Percentiles rank a stretch among this genome's conserved stretches.
Evolutionary conservation across 345 rosid species (phyloP).

Genomic region (Corymbia maculata): DNA sequence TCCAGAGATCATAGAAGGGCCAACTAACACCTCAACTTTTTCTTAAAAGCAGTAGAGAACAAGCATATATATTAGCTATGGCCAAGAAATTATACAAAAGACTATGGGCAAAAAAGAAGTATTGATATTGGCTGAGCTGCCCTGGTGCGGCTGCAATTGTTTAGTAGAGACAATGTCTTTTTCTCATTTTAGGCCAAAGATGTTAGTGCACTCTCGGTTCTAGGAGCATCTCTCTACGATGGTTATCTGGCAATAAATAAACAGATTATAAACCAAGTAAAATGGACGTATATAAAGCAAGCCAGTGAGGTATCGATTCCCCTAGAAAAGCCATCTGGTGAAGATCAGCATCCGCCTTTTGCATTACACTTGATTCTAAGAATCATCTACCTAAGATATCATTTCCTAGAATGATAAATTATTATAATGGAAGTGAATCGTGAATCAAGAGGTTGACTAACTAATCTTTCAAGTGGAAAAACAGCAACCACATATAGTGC

Average conservation of each 20-base stretch:
- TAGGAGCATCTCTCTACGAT: too few species aligned
- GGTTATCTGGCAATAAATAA: too few species aligned
- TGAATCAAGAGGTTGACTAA: not conserved
- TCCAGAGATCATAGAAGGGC: too few species aligned
- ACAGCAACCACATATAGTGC: not conserved
- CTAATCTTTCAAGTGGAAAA: not conserved
- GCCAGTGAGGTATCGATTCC: too few species aligned
- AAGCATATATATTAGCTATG: too few species aligned
- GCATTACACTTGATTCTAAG: not conserved
- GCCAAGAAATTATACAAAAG: too few species aligned
- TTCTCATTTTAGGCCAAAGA: too few species aligned
- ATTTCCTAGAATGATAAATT: not conserved
- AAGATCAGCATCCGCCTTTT: not conserved
- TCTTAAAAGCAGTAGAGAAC: too few species aligned
- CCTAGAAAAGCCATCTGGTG: too few species aligned
- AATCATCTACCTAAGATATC: not conserved
- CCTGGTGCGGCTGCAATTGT: not conserved
- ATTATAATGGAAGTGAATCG: not conserved
- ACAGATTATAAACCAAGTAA: too few species aligned
- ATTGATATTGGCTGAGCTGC: not conserved
- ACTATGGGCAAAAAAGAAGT: not conserved
- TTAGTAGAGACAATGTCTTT: not conserved
- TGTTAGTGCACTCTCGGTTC: not conserved
- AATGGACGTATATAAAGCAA: too few species aligned
- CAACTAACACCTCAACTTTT: too few species aligned